Base-by-base conservation (phyloP, 2,329 filamentous ascomycete species). In the Clonostachys chloroleuca region DNA sequence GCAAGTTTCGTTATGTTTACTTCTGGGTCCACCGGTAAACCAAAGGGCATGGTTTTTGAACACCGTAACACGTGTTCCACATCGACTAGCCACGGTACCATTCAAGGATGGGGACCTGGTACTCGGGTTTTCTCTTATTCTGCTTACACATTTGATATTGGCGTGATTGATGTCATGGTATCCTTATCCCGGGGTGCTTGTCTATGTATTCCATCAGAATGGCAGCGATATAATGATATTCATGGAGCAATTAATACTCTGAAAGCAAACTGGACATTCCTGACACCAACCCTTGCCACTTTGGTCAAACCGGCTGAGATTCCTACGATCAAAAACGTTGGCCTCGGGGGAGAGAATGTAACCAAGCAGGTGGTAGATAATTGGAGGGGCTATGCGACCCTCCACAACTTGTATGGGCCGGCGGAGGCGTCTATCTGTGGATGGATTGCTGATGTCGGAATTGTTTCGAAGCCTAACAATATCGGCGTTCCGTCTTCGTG, bases 391-490 rank as follows among this genome's bases (percentile, higher is more conserved):
- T 18, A 42, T 16, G 45, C 30, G 12, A 12, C 41, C 8, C 53
- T 69, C 39, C 49, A 68, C 46, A 66, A 70, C 56, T 65, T 58
- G 1, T 73, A 70, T 48, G 70, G 70, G 0, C 69, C 69, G 16
- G 67, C 68, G 6, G 70, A 73, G 56, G 59, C 58, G 42, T 40
- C 34, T 16, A 40, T 45, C 44, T 40, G 35, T 18, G 44, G 9
- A 35, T 45, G 43, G 43, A 34, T 34, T 30, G 42, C 16, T 7
- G 18, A 43, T 16, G 34, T 45, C 30, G 16, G 30, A 16, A 13
- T 43, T 34, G 8, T 16, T 34, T 30, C 24, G 10, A 47, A 45
- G n/a, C 45, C 51, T 4, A 46, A 43, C 12, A 52, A 52, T 24
- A 18, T 52, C 16, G 51, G 51, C n/a, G 24, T 24, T 5, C 49